phyloP scores from a whole-genome alignment of 148 eudicot species.

The Rhododendron ferrugineum region DNA sequence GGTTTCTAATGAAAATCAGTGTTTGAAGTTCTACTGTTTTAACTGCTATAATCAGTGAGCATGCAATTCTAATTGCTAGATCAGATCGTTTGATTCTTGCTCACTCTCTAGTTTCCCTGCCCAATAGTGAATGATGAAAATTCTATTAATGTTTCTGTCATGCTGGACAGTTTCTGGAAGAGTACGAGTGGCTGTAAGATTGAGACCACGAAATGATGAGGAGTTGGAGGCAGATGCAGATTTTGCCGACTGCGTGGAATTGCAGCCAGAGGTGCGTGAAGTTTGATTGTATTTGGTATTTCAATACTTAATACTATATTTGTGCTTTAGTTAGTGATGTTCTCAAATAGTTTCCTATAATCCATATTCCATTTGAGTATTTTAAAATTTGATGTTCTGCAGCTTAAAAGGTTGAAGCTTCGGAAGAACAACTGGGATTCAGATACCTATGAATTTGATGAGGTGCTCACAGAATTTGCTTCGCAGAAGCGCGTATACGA shows the following conservation, averaged over 20 bases:
- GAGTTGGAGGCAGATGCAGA: conserved; percentile 92
- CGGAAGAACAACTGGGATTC: conserved; percentile 99
- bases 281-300: not conserved
- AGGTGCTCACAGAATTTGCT: conserved; percentile 84
- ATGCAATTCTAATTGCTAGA: not conserved
- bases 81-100: not conserved
- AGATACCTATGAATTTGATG: conserved; percentile 96
- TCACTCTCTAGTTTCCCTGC: not conserved
- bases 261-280: conserved; percentile 81
- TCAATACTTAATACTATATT: not conserved
- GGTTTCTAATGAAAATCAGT: not conserved
- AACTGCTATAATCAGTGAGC: not conserved
- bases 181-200: conserved; percentile 91
- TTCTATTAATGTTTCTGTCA: not conserved
- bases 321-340: not conserved
- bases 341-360: not conserved
- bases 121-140: not conserved
- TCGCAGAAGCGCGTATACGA: conserved; percentile 98
- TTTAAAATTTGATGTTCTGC: conserved; percentile 15
- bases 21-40: not conserved
- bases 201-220: conserved; percentile 90
- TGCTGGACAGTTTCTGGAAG: conserved; percentile 59
- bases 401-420: conserved; percentile 93
- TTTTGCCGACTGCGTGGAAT: conserved; percentile 93
- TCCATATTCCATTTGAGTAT: not conserved